These are phyloP conservation scores for Hemisphaericaspora xylanilytica DNA, from an alignment of 1,139 yeast species.

Conservation along the genomic window DNA sequence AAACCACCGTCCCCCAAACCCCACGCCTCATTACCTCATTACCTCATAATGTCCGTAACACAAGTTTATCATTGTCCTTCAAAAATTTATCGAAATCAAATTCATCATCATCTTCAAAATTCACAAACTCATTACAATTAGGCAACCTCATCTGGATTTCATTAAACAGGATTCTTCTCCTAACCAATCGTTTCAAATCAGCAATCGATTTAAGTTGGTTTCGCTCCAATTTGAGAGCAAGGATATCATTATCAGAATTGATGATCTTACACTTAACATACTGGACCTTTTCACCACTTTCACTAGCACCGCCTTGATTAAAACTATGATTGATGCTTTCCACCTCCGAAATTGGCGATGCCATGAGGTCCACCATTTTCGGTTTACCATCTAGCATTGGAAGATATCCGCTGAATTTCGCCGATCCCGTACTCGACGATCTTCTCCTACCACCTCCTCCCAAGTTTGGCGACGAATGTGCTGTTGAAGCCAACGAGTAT, in stretches of 20 bases:
- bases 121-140: constrained; percentile 22
- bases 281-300: constrained; percentile 12
- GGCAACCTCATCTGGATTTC: constrained; percentile 31
- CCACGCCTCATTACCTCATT: too few species aligned
- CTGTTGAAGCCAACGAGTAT: not conserved
- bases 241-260: constrained; percentile 27
- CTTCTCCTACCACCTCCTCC: not conserved
- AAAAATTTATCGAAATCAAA: constrained; percentile 25
- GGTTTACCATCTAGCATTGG: not conserved
- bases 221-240: constrained; percentile 29
- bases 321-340: not conserved
- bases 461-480: not conserved
- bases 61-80: constrained; percentile 2
- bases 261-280: constrained; percentile 30
- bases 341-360: not conserved
- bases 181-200: constrained; percentile 29
- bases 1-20: too few species aligned
- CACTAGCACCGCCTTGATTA: too few species aligned
- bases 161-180: constrained; percentile 26
- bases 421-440: not conserved
- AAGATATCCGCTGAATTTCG: not conserved
- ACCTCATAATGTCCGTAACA: not conserved
- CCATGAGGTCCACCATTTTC: not conserved
- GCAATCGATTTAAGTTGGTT: constrained; percentile 22
- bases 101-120: constrained; percentile 26